Conservation (phyloP, 345 rosid genomes). For the Geranium brycei region DNA sequence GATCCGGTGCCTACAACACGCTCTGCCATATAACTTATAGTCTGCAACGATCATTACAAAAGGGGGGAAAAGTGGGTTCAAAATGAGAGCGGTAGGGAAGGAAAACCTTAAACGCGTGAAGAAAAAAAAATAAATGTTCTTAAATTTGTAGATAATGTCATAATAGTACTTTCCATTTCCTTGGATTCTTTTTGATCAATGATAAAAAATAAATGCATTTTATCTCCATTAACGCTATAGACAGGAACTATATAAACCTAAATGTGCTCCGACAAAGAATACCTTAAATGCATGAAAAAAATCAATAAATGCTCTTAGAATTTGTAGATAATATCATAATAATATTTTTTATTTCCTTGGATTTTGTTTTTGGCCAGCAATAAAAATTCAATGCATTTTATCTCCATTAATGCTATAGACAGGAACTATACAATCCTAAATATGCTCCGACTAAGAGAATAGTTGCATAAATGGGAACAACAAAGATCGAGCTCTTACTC, state of each 20-base stretch:
- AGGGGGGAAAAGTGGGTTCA: too few species aligned
- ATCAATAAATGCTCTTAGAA: too few species aligned
- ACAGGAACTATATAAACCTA: neutral
- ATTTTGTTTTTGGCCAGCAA: neutral
- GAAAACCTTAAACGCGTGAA: neutral
- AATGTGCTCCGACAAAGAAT: neutral
- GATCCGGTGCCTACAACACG: slow-evolving; percentile 86
- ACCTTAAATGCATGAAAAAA: too few species aligned
- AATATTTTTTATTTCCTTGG: too few species aligned
- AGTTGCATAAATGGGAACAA: neutral
- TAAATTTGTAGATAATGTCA: neutral
- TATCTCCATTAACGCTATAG: neutral
- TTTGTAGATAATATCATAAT: neutral
- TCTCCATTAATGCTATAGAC: neutral
- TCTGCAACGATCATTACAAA: slow-evolving; percentile 26
- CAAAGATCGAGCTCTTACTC: slow-evolving; percentile 7
- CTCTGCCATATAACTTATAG: slow-evolving; percentile 80
- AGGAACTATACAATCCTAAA: neutral
- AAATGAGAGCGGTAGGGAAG: too few species aligned
- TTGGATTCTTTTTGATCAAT: neutral
- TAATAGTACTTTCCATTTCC: neutral
- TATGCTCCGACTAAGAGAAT: neutral
- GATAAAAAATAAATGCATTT: neutral
- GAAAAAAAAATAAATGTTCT: neutral
- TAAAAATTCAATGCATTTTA: neutral